phyloP scores from a whole-genome alignment of 768 basidiomycete genomes.

The Mrakia hoshinonis region DNA sequence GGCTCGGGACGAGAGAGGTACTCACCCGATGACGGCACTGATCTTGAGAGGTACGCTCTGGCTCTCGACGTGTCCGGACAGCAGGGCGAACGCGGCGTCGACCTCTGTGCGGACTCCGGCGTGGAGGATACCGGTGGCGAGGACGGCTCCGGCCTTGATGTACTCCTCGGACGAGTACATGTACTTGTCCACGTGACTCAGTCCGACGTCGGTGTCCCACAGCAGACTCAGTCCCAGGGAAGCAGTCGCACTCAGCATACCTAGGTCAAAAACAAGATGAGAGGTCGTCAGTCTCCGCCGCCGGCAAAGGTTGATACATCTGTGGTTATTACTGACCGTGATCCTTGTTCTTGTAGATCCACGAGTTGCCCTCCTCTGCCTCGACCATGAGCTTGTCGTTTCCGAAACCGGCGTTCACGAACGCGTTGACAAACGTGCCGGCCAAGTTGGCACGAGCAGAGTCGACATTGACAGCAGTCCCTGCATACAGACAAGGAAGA shows the following conservation, averaged over 20 bases:
- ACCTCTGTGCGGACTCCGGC: conserved; percentile 81
- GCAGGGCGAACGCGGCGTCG: conserved; percentile 81
- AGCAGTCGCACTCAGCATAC: conserved; percentile 94
- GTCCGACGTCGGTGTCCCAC: conserved; percentile 92
- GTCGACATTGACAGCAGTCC: conserved; percentile 68
- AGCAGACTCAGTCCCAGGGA: conserved; percentile 84
- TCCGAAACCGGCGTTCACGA: conserved; percentile 95
- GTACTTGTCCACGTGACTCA: conserved; percentile 93
- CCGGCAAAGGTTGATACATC: too few species aligned
- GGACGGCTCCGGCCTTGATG: conserved; percentile 93
- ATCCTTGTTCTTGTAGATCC: conserved; percentile 99
- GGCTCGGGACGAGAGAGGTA: neutral
- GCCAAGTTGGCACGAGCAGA: conserved; percentile 91
- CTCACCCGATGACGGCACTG: conserved; percentile 67
- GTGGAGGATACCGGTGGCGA: conserved; percentile 89
- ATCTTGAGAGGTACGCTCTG: conserved; percentile 74
- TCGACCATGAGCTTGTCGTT: conserved; percentile 98
- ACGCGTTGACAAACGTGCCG: conserved; percentile 95
- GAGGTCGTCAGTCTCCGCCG: neutral
- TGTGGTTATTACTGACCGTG: conserved; percentile 77
- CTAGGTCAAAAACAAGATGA: conserved; percentile 41
- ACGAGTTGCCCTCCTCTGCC: conserved; percentile 90
- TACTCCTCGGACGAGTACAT: conserved; percentile 91
- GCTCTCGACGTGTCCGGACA: conserved; percentile 82
- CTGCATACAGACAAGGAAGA: conserved; percentile 39